A percentile compares a stretch with the other conserved stretches of the same genome.
These are phyloP conservation scores for Citrus sinensis DNA, from an alignment of 345 rosid genomes.

Conservation along the genomic window DNA sequence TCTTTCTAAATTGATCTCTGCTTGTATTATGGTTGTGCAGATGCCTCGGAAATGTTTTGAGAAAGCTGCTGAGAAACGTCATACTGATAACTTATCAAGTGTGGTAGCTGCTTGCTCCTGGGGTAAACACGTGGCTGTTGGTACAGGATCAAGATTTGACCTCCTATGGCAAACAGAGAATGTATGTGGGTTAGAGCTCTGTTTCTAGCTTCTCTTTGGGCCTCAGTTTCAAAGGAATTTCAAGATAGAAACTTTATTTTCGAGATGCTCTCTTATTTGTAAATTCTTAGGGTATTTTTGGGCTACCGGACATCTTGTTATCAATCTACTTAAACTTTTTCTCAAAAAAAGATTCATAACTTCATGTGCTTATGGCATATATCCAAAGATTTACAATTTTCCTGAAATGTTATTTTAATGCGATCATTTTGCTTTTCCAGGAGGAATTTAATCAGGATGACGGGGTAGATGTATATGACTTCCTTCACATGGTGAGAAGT, in stretches of 20 bases:
- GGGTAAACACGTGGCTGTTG: slow-evolving; percentile 90
- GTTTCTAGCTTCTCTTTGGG: too few species aligned
- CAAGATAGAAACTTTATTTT: too few species aligned
- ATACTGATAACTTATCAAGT: slow-evolving; percentile 66
- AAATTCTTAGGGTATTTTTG: too few species aligned
- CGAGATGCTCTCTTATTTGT: too few species aligned
- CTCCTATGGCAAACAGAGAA: slow-evolving; percentile 63
- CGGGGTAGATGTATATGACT: slow-evolving; percentile 57
- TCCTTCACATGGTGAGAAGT: slow-evolving; percentile 72
- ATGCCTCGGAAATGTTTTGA: slow-evolving; percentile 86
- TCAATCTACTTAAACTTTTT: background rate
- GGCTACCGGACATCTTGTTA: too few species aligned
- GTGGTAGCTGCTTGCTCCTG: slow-evolving; percentile 92
- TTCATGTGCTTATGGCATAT: background rate
- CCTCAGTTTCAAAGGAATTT: too few species aligned
- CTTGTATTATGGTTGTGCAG: slow-evolving; percentile 33
- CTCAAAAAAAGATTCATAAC: background rate
- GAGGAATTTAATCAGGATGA: slow-evolving; percentile 37
- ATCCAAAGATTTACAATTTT: background rate
- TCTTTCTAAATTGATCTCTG: background rate
- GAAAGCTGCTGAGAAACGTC: slow-evolving; percentile 87
- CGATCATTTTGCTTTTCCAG: slow-evolving; percentile 37
- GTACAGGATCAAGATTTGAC: slow-evolving; percentile 91
- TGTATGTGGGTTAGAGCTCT: slow-evolving; percentile 20
- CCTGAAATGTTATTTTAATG: background rate